Evolutionary conservation across 306 rosid species (phyloP), one percentile per base, ranked within the genome.

Genomic region (Acmispon strigosus): DNA sequence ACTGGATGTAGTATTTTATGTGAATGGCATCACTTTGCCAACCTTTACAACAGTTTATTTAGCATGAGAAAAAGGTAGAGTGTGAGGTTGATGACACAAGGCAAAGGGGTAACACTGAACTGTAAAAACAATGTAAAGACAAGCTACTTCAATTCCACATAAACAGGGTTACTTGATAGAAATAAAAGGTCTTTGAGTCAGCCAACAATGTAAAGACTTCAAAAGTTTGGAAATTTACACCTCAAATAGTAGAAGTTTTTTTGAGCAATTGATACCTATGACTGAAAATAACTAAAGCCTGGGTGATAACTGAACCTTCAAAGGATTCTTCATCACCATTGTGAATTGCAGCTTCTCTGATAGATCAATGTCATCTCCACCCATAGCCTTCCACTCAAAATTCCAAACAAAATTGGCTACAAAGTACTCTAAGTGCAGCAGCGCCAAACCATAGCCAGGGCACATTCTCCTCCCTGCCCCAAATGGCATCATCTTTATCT

Each of bases 381-480:
- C 64, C 12, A 45, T 8, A 0, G 41, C 42, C 42, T 71, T 76
- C 78, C 78, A 71, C 76, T 80, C 75, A 58, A 80, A 80, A 41
- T 64, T 70, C 81, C 78, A 76, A 20, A 81, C 55, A 52, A 81
- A 59, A 37, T 81, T 81, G 7, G 79, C 78, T 65, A 81, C 62
- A 44, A 81, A 76, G n/a, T 83, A 83, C 59, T 83, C 84, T 29
- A 79, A 66, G n/a, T 75, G 76, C 53, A 79, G 9, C 24, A 79
- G 9, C 39, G 76, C 81, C 16, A 79, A 71, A 53, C 36, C 72
- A 60, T 66, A 60, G 7, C 81, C 86, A 8, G 84, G 84, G 29
- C 86, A 83, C 69, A 83, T 83, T 74, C 86, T 83, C 70, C 81
- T 75, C 24, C 84, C 86, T 6, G 79, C 84, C 18, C 86, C 86